Conservation (phyloP, 2,329 filamentous ascomycete species). For the Reticulascus tulasneorum region DNA sequence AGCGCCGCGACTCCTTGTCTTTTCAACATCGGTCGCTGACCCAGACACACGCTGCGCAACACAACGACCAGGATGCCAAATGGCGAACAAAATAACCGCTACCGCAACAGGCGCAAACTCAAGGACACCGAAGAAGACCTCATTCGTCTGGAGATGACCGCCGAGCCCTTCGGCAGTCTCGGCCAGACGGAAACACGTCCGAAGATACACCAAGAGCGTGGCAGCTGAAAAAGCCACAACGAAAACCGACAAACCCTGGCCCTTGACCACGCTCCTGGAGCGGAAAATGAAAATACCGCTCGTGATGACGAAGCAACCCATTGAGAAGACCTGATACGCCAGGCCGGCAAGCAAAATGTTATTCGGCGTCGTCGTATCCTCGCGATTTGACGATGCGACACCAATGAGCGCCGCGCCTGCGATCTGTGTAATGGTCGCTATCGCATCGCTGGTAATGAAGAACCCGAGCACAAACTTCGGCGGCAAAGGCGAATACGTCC, state of each 20-base stretch:
- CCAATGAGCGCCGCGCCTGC: conserved; percentile 52
- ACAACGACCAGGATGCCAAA: conserved; percentile 40
- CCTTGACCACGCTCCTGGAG: conserved; percentile 24
- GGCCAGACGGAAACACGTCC: conserved; percentile 50
- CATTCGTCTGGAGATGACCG: conserved; percentile 41
- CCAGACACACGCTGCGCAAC: conserved; percentile 10
- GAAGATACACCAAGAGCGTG: conserved; percentile 46
- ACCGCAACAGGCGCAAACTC: conserved; percentile 52
- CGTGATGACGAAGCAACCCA: conserved; percentile 43
- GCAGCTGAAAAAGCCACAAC: conserved; percentile 36
- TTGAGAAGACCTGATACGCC: conserved; percentile 50
- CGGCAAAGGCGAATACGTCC: conserved; percentile 37
- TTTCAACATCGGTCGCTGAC: not conserved
- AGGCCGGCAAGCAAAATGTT: conserved; percentile 53
- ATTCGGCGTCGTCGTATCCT: conserved; percentile 47
- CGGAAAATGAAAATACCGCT: conserved; percentile 35
- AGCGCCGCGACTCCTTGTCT: not conserved
- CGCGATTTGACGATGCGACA: conserved; percentile 39
- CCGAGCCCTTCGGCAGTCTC: conserved; percentile 49
- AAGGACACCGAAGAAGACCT: conserved; percentile 49
- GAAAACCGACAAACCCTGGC: conserved; percentile 32
- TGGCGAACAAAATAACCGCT: conserved; percentile 40
- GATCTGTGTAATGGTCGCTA: conserved; percentile 51
- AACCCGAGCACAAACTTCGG: conserved; percentile 46
- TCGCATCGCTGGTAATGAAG: conserved; percentile 51